Evolutionary conservation across 2,329 filamentous ascomycete genomes (phyloP).

Genomic region (Fusarium xylarioides): DNA sequence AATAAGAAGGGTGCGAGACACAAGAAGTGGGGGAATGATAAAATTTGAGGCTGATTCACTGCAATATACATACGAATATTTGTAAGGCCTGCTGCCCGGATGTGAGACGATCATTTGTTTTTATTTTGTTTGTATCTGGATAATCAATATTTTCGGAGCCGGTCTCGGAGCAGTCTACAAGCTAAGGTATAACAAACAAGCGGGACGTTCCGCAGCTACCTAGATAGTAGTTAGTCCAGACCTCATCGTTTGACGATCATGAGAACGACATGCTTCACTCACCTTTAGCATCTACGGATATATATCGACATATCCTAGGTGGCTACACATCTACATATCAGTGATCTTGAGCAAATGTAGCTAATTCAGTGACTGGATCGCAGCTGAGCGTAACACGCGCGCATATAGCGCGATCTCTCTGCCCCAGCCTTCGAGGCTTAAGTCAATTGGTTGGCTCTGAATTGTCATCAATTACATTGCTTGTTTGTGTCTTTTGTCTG

Average conservation of each 20-base stretch:
- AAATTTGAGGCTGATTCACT: neutral
- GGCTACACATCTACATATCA: neutral
- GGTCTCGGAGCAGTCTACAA: constrained; percentile 1
- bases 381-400: constrained; percentile 12
- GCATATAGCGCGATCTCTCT: constrained; percentile 12
- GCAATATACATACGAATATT: neutral
- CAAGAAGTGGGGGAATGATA: neutral
- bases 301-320: neutral
- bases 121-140: neutral
- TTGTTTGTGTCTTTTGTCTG: constrained; percentile 20
- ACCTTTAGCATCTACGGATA: neutral
- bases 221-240: constrained; percentile 1
- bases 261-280: neutral
- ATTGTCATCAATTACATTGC: neutral
- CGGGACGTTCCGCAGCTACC: constrained; percentile 39
- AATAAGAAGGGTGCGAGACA: neutral
- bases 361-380: neutral
- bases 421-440: constrained; percentile 1
- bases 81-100: neutral
- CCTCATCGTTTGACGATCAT: neutral
- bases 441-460: constrained; percentile 23
- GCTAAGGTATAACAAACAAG: constrained; percentile 11
- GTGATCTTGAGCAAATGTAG: neutral
- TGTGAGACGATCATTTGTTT: neutral
- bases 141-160: neutral